Evolutionary conservation across 106 monocot species (phyloP), one percentile per base, ranked within the genome.

Genomic region (Apostasia ramifera): DNA sequence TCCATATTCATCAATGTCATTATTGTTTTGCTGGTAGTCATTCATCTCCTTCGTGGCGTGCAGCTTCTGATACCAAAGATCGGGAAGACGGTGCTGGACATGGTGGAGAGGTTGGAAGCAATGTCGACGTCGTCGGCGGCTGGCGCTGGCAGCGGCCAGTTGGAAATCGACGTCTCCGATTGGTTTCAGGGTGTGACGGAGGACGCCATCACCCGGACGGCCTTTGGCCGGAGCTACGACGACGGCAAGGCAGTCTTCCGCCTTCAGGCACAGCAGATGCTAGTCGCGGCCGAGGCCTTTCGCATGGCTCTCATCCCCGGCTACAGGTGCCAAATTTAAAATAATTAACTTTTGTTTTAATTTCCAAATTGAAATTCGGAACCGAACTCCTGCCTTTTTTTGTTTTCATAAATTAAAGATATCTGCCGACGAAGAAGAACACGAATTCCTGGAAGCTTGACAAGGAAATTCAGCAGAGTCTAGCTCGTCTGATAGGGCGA

Each of bases 251-350:
- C 77, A 38, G 85, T 94, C 39, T 91, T 85, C 81, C 76, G 78
- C 6, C 73, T 94, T 26, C 94, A 94, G 56, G 66, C 89, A 3
- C 83, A 80, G 52, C 91, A 91, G 57, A 94, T 94, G 94, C 59
- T 67, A 38, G 85, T 83, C 62, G 94, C 94, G 1, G 80, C 88
- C 74, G 94, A 94, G 57, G 85, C 94, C 47, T 94, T 91, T 48
- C 80, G 83, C 67, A 91, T 85, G 63, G 85, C 88, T 38, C 47
- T 72, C 66, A 66, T 82, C 44, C 70, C 73, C 13, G 77, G 74
- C 2, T 73, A 82, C 61, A 57, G 71, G 81, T 81, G 45, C 26
- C 26, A 26, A 26, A 26, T 44, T 8, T 40, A 5, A 26, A 26
- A 26, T 26, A 26, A 26, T 26, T 26, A 26, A 26, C 26, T 26